Percentiles rank a stretch among this genome's conserved stretches.
phyloP scores from a whole-genome alignment of 257 asterid genomes.

The Eustoma russellianum region DNA sequence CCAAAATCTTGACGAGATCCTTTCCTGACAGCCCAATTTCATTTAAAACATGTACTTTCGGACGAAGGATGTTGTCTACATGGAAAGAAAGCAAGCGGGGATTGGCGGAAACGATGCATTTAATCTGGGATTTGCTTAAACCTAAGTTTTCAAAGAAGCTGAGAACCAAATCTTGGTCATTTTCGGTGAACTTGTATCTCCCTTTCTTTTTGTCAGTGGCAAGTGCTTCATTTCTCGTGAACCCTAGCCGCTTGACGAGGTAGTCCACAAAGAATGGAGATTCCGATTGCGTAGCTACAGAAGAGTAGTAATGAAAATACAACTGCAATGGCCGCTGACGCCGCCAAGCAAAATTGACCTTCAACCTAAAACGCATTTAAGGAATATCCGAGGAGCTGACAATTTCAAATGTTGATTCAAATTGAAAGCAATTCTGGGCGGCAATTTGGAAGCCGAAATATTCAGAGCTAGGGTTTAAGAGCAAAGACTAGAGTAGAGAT shows the following conservation, averaged over 20 bases:
- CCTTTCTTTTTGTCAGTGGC: constrained; percentile 4
- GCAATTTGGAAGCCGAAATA: no score
- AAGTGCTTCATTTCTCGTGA: constrained; percentile 19
- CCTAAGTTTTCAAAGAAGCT: constrained; percentile 18
- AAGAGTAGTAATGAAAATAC: neutral
- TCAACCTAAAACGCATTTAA: neutral
- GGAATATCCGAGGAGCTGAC: no score
- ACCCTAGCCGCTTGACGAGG: constrained; percentile 13
- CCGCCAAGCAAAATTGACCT: neutral
- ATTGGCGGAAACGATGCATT: neutral
- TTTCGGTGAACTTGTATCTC: neutral
- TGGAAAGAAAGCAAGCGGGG: constrained; percentile 13
- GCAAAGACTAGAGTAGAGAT: no score
- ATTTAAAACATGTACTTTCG: constrained; percentile 12
- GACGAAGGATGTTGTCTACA: constrained; percentile 14
- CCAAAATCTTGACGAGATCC: constrained; percentile 8
- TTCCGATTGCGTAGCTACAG: neutral
- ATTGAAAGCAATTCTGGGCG: no score
- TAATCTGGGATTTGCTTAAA: constrained; percentile 15
- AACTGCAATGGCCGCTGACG: no score
- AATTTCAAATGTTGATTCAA: no score
- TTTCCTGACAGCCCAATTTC: constrained; percentile 16
- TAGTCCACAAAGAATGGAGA: constrained; percentile 11
- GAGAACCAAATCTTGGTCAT: constrained; percentile 12
- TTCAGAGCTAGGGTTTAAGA: no score